These are phyloP conservation scores for Melampsora allii-populina DNA, from an alignment of 1,284 basidiomycete species.

Conservation along the genomic window DNA sequence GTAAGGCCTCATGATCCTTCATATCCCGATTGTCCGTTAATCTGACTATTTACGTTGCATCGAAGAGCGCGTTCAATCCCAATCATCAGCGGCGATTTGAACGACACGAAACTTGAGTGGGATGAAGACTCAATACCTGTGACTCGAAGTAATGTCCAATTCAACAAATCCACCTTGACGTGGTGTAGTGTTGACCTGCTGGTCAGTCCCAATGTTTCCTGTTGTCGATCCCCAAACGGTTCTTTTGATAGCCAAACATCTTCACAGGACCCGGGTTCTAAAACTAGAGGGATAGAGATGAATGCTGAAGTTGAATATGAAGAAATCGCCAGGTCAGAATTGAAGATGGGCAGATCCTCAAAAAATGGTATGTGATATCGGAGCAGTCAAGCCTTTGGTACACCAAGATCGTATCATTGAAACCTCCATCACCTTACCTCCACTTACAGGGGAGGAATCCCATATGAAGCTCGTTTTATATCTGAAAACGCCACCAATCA, in stretches of 20 bases:
- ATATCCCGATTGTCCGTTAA: neutral
- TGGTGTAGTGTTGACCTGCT: conserved; percentile 21
- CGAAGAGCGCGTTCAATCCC: conserved; percentile 27
- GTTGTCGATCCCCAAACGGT: neutral
- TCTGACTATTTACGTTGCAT: neutral
- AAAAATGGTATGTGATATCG: neutral
- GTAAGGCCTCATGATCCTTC: neutral
- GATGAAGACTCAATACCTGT: conserved; percentile 8
- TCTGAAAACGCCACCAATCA: neutral
- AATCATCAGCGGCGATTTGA: conserved; percentile 1
- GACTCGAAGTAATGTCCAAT: conserved; percentile 16
- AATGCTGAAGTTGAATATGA: conserved; percentile 31
- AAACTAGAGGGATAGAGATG: conserved; percentile 2
- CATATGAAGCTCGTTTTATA: conserved; percentile 15
- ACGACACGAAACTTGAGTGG: conserved; percentile 11
- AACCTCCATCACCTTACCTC: neutral
- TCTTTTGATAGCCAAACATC: conserved; percentile 1
- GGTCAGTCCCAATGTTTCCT: neutral
- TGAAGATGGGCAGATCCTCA: neutral
- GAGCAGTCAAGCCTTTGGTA: neutral
- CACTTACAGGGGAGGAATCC: conserved; percentile 9
- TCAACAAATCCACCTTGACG: conserved; percentile 32
- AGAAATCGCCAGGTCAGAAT: conserved; percentile 2
- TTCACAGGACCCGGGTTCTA: neutral
- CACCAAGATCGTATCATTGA: neutral